Evolutionary conservation across 2,329 filamentous ascomycete genomes (phyloP), one percentile per base, ranked within the genome.

Genomic region (Fusarium torreyae): DNA sequence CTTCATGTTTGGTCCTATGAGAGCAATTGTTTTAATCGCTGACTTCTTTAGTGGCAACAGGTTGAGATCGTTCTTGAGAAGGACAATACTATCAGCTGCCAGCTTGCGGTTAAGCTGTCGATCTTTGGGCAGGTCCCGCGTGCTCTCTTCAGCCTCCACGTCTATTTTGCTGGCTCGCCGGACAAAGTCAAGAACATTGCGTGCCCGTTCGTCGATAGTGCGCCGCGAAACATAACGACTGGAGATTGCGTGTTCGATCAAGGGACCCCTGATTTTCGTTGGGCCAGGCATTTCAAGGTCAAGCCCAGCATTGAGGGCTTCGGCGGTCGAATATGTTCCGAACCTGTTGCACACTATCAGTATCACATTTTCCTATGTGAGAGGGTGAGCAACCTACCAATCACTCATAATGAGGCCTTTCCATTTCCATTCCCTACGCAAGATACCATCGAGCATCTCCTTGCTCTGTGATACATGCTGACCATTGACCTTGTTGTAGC

Each of bases 231-330:
- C 43, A 9, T 46, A 18, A 18, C 43, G 17, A 7, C 17, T 46
- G 6, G 43, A 46, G 3, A 46, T 26, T 15, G 26, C 43, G 15
- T 18, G 43, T 15, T 46, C 43, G 26, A 46, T 15, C 13, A 46
- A n/a, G 2, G n/a, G 43, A n/a, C 43, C 43, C 9, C 43, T 15
- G 11, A 18, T 26, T 26, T n/a, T 46, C n/a, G 43, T 46, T 46
- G 77, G 77, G 0, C 81, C 14, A 9, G 81, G 81, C 77, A 80
- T 80, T 57, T 80, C 78, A 11, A 80, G 72, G 36, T 80, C 74
- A 33, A 75, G 67, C 1, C 78, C 73, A 3, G 75, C 70, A 59
- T 77, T 74, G 61, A 77, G 64, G 7, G 75, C 66, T 52, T 74
- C 73, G 14, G 74, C 68, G 1, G 74, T 77, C 38, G 70, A 71